phyloP scores from a whole-genome alignment of 1,284 basidiomycete species.

The Austroboletus niveus region DNA sequence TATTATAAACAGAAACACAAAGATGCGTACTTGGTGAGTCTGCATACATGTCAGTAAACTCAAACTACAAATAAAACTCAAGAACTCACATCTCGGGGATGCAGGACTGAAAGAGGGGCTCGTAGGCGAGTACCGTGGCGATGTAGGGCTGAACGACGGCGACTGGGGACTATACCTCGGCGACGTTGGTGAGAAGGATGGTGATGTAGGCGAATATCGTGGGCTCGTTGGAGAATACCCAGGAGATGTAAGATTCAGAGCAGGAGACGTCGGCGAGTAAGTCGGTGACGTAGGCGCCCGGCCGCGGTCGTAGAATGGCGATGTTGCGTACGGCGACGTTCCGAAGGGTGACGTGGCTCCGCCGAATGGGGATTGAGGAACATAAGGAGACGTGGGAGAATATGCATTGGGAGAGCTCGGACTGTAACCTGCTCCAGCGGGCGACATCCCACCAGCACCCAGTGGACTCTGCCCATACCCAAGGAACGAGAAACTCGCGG shows the following conservation, averaged over 20 bases:
- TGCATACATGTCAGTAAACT: conserved; percentile 35
- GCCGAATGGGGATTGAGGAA: conserved; percentile 81
- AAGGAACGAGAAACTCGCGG: conserved; percentile 68
- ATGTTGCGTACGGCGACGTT: conserved; percentile 75
- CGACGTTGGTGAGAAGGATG: conserved; percentile 84
- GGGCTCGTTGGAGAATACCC: conserved; percentile 89
- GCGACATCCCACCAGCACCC: conserved; percentile 76
- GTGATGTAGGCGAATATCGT: conserved; percentile 81
- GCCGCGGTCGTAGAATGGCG: conserved; percentile 73
- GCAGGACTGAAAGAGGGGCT: conserved; percentile 87
- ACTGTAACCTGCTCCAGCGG: conserved; percentile 75
- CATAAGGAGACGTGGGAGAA: conserved; percentile 86
- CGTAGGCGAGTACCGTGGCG: conserved; percentile 81
- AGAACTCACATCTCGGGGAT: conserved; percentile 72
- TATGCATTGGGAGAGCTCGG: conserved; percentile 82
- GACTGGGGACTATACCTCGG: conserved; percentile 81
- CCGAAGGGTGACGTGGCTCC: conserved; percentile 81
- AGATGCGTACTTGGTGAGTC: conserved; percentile 74
- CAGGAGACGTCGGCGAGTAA: conserved; percentile 83
- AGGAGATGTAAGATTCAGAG: conserved; percentile 77
- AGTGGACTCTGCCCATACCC: conserved; percentile 83
- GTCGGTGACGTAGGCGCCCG: conserved; percentile 75
- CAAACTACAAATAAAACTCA: conserved; percentile 4
- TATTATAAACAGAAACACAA: conserved; percentile 10
- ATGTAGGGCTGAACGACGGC: conserved; percentile 84